phyloP scores from a whole-genome alignment of 228 moss, liverwort and hornwort species.

The Sphagnum fallax region DNA sequence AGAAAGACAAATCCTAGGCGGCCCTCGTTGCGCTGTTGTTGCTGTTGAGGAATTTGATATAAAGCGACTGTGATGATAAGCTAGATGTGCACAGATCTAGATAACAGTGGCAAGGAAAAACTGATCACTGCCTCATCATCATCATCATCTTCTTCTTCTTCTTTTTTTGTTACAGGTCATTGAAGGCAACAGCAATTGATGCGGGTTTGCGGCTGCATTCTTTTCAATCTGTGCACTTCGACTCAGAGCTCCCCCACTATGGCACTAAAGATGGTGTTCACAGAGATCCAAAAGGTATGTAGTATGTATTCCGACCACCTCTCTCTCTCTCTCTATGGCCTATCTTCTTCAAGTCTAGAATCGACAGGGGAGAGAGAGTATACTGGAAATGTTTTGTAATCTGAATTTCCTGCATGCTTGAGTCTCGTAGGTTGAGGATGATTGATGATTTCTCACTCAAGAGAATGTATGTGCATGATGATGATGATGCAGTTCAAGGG shows the following conservation, averaged over 20 bases:
- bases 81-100: too few species aligned
- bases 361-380: too few species aligned
- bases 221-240: constrained; percentile 70
- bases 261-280: constrained; percentile 81
- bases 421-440: background rate
- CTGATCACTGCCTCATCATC: background rate
- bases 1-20: background rate
- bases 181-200: constrained; percentile 79
- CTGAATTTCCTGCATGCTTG: background rate
- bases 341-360: too few species aligned
- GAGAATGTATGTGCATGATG: background rate
- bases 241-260: constrained; percentile 71
- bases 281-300: constrained; percentile 39
- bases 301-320: background rate
- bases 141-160: background rate
- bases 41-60: too few species aligned
- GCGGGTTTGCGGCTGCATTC: constrained; percentile 44
- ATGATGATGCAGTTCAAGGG: constrained; percentile 35
- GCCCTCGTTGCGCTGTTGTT: too few species aligned
- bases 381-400: too few species aligned
- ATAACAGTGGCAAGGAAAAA: too few species aligned
- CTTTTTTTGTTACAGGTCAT: constrained; percentile 32
- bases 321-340: too few species aligned
- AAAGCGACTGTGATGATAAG: too few species aligned
- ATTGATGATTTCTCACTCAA: background rate